Evolutionary conservation across 1,284 basidiomycete species (phyloP).

Genomic region (Bondarzewia mesenterica): DNA sequence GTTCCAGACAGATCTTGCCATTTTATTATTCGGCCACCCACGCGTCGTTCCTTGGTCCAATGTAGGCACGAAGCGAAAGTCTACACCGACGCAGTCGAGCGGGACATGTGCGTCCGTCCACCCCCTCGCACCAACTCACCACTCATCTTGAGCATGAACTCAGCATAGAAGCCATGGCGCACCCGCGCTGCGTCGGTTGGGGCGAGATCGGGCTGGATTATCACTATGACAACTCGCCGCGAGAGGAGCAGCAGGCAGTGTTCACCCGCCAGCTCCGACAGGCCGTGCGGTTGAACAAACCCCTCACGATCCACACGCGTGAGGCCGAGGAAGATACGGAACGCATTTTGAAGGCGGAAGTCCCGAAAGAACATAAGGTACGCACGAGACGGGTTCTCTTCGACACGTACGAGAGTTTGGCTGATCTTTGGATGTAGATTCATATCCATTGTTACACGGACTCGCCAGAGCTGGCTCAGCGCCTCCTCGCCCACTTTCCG

Average conservation of each 20-base stretch:
- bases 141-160: background rate
- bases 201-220: constrained; percentile 84
- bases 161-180: constrained; percentile 66
- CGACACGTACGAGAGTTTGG: background rate
- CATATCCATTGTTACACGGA: constrained; percentile 82
- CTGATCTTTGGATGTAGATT: constrained; percentile 35
- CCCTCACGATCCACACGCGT: constrained; percentile 72
- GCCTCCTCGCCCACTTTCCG: constrained; percentile 67
- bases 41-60: too few species aligned
- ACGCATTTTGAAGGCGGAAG: constrained; percentile 60
- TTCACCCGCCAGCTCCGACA: constrained; percentile 59
- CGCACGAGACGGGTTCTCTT: constrained; percentile 4
- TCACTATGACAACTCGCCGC: constrained; percentile 71
- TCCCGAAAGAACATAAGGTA: constrained; percentile 63
- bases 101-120: constrained; percentile 44
- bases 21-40: background rate
- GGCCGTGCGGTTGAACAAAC: constrained; percentile 60
- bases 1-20: too few species aligned
- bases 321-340: constrained; percentile 78
- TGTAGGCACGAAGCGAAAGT: constrained; percentile 60
- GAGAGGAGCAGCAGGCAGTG: constrained; percentile 54
- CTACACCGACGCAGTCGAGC: constrained; percentile 63
- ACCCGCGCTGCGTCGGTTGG: constrained; percentile 76
- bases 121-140: background rate
- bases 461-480: constrained; percentile 58